Conservation (phyloP, 1,284 basidiomycete species). For the Irpex lacteus region DNA sequence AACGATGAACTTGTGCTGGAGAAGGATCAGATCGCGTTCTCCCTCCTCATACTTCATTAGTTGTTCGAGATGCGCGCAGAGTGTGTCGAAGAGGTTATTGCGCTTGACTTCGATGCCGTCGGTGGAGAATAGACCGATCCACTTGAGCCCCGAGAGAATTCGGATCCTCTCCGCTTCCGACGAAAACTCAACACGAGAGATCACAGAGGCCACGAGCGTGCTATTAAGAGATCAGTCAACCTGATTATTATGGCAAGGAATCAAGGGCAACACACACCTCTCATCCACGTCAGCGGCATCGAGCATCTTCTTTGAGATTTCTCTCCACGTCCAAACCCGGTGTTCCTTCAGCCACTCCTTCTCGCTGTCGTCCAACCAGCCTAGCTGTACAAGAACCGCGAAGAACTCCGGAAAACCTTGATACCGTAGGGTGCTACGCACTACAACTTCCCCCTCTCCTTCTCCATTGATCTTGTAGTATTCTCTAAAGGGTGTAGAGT, state of each 20-base stretch:
- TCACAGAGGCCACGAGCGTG: slow-evolving; percentile 42
- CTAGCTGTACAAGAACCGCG: slow-evolving; percentile 83
- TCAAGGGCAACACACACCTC: slow-evolving; percentile 41
- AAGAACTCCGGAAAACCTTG: slow-evolving; percentile 99
- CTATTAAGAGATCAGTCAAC: not conserved
- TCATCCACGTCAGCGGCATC: slow-evolving; percentile 70
- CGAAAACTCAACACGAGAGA: slow-evolving; percentile 80
- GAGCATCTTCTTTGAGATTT: slow-evolving; percentile 81
- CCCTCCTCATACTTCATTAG: slow-evolving; percentile 91
- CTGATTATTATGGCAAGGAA: slow-evolving; percentile 19
- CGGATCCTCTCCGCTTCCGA: slow-evolving; percentile 65
- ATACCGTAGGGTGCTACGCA: slow-evolving; percentile 94
- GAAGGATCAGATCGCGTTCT: slow-evolving; percentile 95
- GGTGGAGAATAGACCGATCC: slow-evolving; percentile 89
- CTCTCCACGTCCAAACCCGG: slow-evolving; percentile 86
- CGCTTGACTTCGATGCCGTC: not conserved
- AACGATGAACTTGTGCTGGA: slow-evolving; percentile 96
- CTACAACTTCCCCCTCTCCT: slow-evolving; percentile 83
- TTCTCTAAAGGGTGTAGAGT: slow-evolving; percentile 86
- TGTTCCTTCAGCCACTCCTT: slow-evolving; percentile 78
- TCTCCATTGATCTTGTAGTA: slow-evolving; percentile 78
- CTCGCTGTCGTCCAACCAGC: slow-evolving; percentile 78
- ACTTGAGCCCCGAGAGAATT: slow-evolving; percentile 85
- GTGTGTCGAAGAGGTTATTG: slow-evolving; percentile 86
- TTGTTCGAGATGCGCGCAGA: slow-evolving; percentile 88